Conservation (phyloP, 768 basidiomycete genomes). For the Strobilomyces dryophilus region DNA sequence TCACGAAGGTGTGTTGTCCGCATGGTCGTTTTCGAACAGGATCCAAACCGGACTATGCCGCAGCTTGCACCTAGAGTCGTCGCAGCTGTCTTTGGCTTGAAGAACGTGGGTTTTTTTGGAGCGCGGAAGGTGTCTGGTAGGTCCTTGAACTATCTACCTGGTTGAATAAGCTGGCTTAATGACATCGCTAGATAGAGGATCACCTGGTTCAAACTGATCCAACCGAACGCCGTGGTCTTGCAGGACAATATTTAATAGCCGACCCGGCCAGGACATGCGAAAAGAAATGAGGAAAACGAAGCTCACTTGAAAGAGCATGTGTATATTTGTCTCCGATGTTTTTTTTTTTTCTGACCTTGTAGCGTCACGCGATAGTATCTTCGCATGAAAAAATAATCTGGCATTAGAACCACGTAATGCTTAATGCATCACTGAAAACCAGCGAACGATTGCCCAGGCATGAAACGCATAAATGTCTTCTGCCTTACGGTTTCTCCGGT, state of each 20-base stretch:
- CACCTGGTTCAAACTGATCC: slow-evolving; percentile 17
- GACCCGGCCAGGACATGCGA: slow-evolving; percentile 9
- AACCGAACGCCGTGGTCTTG: slow-evolving; percentile 9
- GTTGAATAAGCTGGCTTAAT: neutral
- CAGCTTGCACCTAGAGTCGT: slow-evolving; percentile 45
- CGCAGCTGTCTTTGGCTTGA: slow-evolving; percentile 41
- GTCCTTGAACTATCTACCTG: neutral
- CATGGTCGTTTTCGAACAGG: slow-evolving; percentile 1
- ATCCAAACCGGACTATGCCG: slow-evolving; percentile 7
- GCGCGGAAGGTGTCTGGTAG: slow-evolving; percentile 10
- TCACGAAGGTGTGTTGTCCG: slow-evolving; percentile 13
- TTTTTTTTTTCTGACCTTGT: no score
- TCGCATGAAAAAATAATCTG: no score
- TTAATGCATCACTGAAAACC: no score
- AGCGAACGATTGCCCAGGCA: no score
- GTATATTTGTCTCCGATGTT: no score
- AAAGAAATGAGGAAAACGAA: no score
- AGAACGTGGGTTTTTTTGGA: slow-evolving; percentile 26
- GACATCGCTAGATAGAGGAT: slow-evolving; percentile 5
- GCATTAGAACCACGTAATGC: no score
- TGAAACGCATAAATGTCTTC: no score
- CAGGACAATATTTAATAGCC: slow-evolving; percentile 18
- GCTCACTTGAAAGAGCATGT: no score
- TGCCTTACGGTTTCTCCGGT: no score
- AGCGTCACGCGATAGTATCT: no score